A percentile compares a stretch with the other conserved stretches of the same genome.
These are phyloP conservation scores for Osmozyma mogii DNA, from an alignment of 805 yeast species.

Conservation along the genomic window DNA sequence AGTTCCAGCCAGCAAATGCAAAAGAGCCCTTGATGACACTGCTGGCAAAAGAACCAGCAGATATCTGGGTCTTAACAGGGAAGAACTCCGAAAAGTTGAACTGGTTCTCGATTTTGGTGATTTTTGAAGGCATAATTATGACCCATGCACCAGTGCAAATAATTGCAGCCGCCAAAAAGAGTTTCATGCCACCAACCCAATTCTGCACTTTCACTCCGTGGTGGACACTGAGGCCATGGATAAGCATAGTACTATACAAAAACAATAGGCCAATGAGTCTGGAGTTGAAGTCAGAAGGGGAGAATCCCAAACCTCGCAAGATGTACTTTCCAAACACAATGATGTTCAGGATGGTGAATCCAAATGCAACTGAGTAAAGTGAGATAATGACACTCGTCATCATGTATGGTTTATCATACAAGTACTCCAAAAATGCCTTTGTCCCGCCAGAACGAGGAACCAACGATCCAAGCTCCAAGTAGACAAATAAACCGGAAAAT, in stretches of 20 bases:
- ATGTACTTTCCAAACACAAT: slow-evolving; percentile 58
- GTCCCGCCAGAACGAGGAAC: slow-evolving; percentile 73
- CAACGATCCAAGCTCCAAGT: slow-evolving; percentile 61
- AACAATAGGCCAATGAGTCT: slow-evolving; percentile 25
- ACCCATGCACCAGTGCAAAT: slow-evolving; percentile 53
- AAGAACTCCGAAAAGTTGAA: slow-evolving; percentile 26
- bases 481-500: slow-evolving; percentile 59
- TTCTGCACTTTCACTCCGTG: slow-evolving; percentile 59
- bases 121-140: slow-evolving; percentile 37
- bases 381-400: slow-evolving; percentile 45
- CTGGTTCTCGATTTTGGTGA: slow-evolving; percentile 38
- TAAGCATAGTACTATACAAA: slow-evolving; percentile 20
- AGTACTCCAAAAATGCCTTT: slow-evolving; percentile 62
- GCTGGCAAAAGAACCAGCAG: slow-evolving; percentile 41
- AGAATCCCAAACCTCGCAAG: slow-evolving; percentile 37
- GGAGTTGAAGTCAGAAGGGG: slow-evolving; percentile 27
- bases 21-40: slow-evolving; percentile 53
- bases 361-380: slow-evolving; percentile 44
- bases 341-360: slow-evolving; percentile 47
- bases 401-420: slow-evolving; percentile 53
- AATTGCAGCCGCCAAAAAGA: slow-evolving; percentile 46
- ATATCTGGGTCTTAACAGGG: slow-evolving; percentile 23
- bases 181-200: slow-evolving; percentile 52
- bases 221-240: slow-evolving; percentile 54
- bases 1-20: slow-evolving; percentile 58